Evolutionary conservation across 2,329 filamentous ascomycete species (phyloP).

Genomic region (Dactylonectria estremocensis): DNA sequence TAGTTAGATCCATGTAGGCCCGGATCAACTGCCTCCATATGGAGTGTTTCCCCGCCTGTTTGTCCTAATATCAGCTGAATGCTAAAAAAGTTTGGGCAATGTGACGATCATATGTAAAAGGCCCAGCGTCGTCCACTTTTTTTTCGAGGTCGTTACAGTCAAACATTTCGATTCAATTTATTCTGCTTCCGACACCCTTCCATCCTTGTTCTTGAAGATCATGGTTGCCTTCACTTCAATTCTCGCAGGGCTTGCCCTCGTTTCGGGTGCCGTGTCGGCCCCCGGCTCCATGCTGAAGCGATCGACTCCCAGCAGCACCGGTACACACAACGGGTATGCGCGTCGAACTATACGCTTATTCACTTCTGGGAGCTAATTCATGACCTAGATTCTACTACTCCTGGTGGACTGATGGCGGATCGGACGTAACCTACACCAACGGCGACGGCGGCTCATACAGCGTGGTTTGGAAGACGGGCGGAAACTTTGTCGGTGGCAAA

Average conservation of each 20-base stretch:
- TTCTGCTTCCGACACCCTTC: neutral
- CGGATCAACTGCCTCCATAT: conserved; percentile 24
- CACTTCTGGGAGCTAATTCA: neutral
- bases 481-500: conserved; percentile 45
- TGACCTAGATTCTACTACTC: conserved; percentile 59
- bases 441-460: conserved; percentile 59
- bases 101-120: conserved; percentile 1
- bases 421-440: conserved; percentile 62
- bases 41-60: conserved; percentile 7
- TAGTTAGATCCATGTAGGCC: conserved; percentile 22
- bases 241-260: conserved; percentile 45
- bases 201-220: conserved; percentile 22
- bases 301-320: conserved; percentile 54
- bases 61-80: conserved; percentile 17
- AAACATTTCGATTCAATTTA: neutral
- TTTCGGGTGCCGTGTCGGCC: conserved; percentile 38
- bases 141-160: neutral
- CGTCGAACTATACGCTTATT: neutral
- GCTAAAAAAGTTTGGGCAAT: conserved; percentile 21
- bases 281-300: conserved; percentile 46
- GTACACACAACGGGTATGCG: conserved; percentile 54
- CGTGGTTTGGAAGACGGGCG: conserved; percentile 58
- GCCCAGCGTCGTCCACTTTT: neutral
- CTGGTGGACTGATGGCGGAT: conserved; percentile 63
- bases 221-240: conserved; percentile 48